Conservation (phyloP, 768 basidiomycete species). For the Lyophyllum decastes region DNA sequence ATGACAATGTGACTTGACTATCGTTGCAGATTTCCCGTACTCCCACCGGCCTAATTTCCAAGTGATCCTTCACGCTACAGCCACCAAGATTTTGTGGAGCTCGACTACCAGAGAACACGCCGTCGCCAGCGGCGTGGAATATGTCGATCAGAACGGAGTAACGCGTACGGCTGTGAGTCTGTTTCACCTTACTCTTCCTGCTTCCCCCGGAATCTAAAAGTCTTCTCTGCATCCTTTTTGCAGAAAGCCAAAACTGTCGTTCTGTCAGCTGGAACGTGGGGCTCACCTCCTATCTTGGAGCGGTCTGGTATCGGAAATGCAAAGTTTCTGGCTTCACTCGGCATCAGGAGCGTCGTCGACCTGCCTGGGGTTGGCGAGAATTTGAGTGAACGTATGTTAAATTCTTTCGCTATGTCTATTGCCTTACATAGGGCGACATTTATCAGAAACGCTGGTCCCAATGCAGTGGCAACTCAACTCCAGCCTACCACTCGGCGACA, state of each 20-base stretch:
- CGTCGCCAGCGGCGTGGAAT: not conserved
- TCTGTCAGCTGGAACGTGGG: not conserved
- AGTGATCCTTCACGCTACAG: not conserved
- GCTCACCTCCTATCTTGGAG: not conserved
- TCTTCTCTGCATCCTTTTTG: too few relatives aligned
- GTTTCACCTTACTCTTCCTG: not conserved
- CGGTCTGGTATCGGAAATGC: constrained; percentile 3
- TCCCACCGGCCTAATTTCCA: not conserved
- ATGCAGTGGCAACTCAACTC: too few relatives aligned
- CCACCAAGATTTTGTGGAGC: not conserved
- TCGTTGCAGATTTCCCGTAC: not conserved
- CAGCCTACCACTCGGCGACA: too few relatives aligned
- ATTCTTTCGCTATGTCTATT: not conserved
- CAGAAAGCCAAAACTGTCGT: not conserved
- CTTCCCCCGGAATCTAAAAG: not conserved
- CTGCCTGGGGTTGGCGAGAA: too few relatives aligned
- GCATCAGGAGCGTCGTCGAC: too few relatives aligned
- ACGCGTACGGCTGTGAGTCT: not conserved
- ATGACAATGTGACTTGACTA: not conserved
- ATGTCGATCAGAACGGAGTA: not conserved
- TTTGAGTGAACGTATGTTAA: too few relatives aligned
- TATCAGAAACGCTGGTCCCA: not conserved
- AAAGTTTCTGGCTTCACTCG: not conserved
- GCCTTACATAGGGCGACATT: not conserved
- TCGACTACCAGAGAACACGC: not conserved